Conservation (phyloP, 257 asterid species). For the Nicotiana tomentosiformis region DNA sequence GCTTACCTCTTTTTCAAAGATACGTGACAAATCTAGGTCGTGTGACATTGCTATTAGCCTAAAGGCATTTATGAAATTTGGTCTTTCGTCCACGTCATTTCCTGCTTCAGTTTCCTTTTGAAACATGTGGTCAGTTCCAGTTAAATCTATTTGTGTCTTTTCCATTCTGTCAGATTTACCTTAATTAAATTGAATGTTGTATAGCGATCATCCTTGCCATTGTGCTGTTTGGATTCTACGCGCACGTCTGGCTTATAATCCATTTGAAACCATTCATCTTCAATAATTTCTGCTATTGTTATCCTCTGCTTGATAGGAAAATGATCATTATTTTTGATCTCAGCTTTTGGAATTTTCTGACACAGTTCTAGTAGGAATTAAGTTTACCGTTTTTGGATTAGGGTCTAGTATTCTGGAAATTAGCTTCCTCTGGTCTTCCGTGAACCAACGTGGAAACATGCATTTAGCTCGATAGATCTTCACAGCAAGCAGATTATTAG, state of each 20-base stretch:
- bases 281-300: conserved; percentile 19
- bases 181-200: conserved; percentile 10
- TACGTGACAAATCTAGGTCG: conserved; percentile 27
- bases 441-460: conserved; percentile 25
- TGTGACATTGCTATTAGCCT: conserved; percentile 28
- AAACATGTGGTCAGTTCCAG: background rate
- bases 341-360: background rate
- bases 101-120: conserved; percentile 15
- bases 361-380: background rate
- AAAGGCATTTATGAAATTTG: conserved; percentile 28
- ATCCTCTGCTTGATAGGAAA: conserved; percentile 13
- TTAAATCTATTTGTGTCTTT: background rate
- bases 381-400: conserved; percentile 17
- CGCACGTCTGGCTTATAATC: conserved; percentile 13
- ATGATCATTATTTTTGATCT: background rate
- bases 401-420: conserved; percentile 21
- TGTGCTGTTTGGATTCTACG: conserved; percentile 5
- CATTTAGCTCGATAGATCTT: conserved; percentile 23
- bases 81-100: background rate
- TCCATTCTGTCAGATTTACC: conserved; percentile 1
- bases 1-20: conserved; percentile 25
- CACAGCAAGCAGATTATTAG: background rate
- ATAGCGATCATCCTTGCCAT: conserved; percentile 14
- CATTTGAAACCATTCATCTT: conserved; percentile 23
- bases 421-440: conserved; percentile 17